Evolutionary conservation across 2,329 filamentous ascomycete genomes (phyloP), one percentile per base, ranked within the genome.

Genomic region (Atkinsonella hypoxylon): DNA sequence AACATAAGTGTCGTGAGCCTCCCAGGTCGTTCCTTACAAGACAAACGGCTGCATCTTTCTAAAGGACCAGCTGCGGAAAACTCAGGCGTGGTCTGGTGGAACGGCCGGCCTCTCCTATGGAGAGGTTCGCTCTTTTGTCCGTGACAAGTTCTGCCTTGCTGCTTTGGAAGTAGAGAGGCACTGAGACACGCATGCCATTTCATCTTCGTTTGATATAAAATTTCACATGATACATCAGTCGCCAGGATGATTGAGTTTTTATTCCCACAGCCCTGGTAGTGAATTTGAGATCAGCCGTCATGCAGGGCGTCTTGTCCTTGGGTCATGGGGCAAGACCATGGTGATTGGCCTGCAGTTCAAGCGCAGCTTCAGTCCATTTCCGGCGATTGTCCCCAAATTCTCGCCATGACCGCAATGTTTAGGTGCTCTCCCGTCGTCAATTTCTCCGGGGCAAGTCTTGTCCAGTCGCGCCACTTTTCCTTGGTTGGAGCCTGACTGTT

Each of bases 21-120:
- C 88, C 88, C 13, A 93, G 76, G 0, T 86, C 86, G 60, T 93
- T 94, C 55, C 87, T 79, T 41, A 89, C 78, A 39, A 93, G 74
- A 65, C 91, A 88, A 0, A 88, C 89, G 0, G 87, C 87, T 6
- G 79, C 87, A 59, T 89, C n/a, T 93, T 63, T 84, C 83, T 12
- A 67, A 51, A 61, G 93, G 87, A 62, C 88, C 81, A 4, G 89
- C 80, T 1, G 86, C 81, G 54, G 89, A 88, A 47, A 84, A 77
- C 56, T 78, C 75, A 0, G 60, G 58, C 1, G 58, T 61, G 10
- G 62, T 58, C 51, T 58, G 59, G 46, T 55, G 59, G 17, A 39
- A 50, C 42, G 61, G 47, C 20, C 52, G 64, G 4, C 56, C 58
- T 56, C 54, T n/a, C 58, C 54, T 13, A 49, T 30, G 0, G 40